Percentiles rank a stretch among this genome's conserved stretches.
Evolutionary conservation across 1,139 yeast genomes (phyloP).

Genomic region (Taphrina communis): DNA sequence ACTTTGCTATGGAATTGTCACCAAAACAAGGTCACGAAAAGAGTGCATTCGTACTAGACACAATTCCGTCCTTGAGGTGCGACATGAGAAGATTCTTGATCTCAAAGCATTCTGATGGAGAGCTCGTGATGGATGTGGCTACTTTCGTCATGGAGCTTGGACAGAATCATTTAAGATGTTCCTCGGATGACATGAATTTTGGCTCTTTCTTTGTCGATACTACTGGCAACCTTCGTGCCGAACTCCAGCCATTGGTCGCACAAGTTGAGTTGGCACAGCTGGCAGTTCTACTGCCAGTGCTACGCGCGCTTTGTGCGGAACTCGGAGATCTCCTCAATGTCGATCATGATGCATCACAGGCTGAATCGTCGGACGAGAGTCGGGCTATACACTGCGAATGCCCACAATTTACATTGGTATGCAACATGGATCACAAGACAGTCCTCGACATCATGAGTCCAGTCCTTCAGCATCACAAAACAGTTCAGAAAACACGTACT

Average conservation of each 20-base stretch:
- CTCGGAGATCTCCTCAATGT: neutral
- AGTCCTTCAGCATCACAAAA: neutral
- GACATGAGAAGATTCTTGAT: neutral
- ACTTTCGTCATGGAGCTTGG: neutral
- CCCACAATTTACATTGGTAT: neutral
- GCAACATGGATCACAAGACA: neutral
- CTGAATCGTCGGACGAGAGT: neutral
- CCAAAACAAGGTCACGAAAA: neutral
- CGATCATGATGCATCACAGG: neutral
- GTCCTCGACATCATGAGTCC: neutral
- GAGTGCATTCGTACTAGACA: neutral
- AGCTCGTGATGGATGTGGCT: neutral
- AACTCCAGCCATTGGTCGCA: neutral
- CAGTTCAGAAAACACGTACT: neutral
- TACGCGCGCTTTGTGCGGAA: neutral
- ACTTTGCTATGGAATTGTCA: neutral
- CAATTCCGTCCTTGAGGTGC: neutral
- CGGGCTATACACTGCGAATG: neutral
- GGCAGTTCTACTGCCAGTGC: neutral
- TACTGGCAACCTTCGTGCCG: neutral
- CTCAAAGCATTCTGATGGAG: neutral
- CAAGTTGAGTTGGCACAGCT: neutral
- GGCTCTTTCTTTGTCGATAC: neutral
- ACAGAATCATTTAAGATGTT: neutral
- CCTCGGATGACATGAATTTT: neutral